Evolutionary conservation across 345 rosid species (phyloP).

Genomic region (Eucalyptus pauciflora): DNA sequence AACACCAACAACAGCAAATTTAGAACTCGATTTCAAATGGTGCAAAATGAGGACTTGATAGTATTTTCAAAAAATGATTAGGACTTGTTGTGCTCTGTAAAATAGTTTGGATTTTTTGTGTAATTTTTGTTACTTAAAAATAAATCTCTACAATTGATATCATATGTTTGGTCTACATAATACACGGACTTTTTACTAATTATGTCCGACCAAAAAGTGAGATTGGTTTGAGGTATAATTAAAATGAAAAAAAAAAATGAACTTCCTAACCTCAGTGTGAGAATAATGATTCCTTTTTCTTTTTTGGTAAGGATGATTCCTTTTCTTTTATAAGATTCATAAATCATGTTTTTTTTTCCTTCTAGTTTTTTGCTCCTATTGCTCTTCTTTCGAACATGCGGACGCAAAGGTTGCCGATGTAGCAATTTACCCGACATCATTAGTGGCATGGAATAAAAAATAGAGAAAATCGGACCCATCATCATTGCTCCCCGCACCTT

Average conservation of each 20-base stretch:
- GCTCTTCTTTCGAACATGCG: not conserved
- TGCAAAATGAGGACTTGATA: not conserved
- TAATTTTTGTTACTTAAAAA: too few species aligned
- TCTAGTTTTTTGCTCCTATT: too few species aligned
- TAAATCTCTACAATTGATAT: too few species aligned
- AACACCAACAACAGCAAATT: not conserved
- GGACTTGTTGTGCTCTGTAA: not conserved
- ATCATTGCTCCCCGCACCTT: not conserved
- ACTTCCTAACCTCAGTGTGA: not conserved
- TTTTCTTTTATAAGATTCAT: not conserved
- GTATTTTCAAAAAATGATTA: fast-evolving
- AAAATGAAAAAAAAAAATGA: too few species aligned
- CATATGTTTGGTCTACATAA: not conserved
- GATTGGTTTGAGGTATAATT: not conserved
- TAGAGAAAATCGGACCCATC: not conserved
- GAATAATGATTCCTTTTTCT: not conserved
- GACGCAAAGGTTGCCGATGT: not conserved
- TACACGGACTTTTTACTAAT: not conserved
- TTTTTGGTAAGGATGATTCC: too few species aligned
- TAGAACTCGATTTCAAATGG: too few species aligned
- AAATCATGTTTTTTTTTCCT: too few species aligned
- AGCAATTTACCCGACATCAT: not conserved
- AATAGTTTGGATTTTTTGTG: not conserved
- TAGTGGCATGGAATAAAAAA: too few species aligned
- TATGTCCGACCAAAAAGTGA: not conserved